Evolutionary conservation across 768 basidiomycete species (phyloP).

Genomic region (Rhizopogon vulgaris): DNA sequence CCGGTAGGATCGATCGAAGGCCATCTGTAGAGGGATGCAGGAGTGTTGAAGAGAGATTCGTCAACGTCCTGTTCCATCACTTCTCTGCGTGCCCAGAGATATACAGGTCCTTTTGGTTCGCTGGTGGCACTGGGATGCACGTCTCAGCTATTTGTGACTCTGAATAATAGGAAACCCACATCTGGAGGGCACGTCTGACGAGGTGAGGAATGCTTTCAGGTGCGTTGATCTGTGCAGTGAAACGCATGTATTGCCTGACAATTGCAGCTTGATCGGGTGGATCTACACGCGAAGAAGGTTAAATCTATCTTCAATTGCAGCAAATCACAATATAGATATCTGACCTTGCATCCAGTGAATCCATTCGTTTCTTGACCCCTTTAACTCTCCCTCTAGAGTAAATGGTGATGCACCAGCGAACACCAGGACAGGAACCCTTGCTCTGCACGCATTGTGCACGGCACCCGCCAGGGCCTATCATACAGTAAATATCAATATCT

Average conservation of each 20-base stretch:
- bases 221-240: slow-evolving; percentile 52
- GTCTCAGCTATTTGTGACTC: background rate
- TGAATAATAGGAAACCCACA: slow-evolving; percentile 31
- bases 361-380: slow-evolving; percentile 65
- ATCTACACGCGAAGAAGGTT: slow-evolving; percentile 31
- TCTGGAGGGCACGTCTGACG: slow-evolving; percentile 56
- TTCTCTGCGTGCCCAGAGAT: slow-evolving; percentile 70
- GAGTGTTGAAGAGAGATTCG: slow-evolving; percentile 24
- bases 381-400: slow-evolving; percentile 47
- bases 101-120: slow-evolving; percentile 67
- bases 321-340: background rate
- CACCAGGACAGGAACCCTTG: slow-evolving; percentile 57
- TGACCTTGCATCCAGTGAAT: slow-evolving; percentile 69
- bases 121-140: slow-evolving; percentile 47
- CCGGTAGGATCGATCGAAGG: slow-evolving; percentile 45
- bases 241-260: slow-evolving; percentile 71
- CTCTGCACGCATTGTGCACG: slow-evolving; percentile 63
- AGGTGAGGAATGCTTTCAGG: slow-evolving; percentile 45
- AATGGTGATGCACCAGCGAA: slow-evolving; percentile 69
- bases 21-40: slow-evolving; percentile 36
- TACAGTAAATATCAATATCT: background rate
- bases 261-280: slow-evolving; percentile 67
- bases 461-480: slow-evolving; percentile 60
- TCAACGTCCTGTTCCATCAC: slow-evolving; percentile 61
- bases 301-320: no score